Percentiles rank a stretch among this genome's conserved stretches.
Conservation (phyloP, 352 stramenopile species). For the Phytophthora pluvialis region DNA sequence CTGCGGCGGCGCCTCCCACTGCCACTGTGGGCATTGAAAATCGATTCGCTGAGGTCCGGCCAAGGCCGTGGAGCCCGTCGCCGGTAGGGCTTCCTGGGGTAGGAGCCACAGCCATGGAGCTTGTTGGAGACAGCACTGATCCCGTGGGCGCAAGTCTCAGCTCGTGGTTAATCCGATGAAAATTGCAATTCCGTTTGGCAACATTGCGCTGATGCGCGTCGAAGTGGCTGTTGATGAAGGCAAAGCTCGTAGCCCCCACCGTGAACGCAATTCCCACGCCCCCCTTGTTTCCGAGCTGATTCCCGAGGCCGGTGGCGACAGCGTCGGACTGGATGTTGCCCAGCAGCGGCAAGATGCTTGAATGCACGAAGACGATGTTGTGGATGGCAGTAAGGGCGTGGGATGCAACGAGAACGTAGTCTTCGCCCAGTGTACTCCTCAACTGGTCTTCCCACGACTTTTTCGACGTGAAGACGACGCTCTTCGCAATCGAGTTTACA, state of each 20-base stretch:
- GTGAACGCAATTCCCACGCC: constrained; percentile 92
- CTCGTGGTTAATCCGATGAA: constrained; percentile 85
- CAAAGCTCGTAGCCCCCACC: constrained; percentile 81
- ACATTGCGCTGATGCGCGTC: constrained; percentile 92
- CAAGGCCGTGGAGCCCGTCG: constrained; percentile 33
- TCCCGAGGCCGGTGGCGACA: constrained; percentile 93
- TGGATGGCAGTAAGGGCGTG: constrained; percentile 95
- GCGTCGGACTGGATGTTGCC: constrained; percentile 89
- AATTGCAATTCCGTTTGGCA: constrained; percentile 92
- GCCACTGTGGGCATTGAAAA: constrained; percentile 35
- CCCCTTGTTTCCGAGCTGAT: constrained; percentile 96
- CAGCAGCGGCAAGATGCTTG: constrained; percentile 81
- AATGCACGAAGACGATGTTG: constrained; percentile 93
- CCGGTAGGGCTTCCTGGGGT: background rate
- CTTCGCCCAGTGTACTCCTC: constrained; percentile 58
- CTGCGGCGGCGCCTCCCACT: constrained; percentile 2
- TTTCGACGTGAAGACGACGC: constrained; percentile 93
- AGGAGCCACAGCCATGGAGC: constrained; percentile 14
- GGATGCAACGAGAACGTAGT: constrained; percentile 91
- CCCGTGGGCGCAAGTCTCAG: constrained; percentile 47
- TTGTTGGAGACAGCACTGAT: constrained; percentile 23
- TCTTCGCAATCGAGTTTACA: constrained; percentile 92
- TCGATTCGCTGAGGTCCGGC: constrained; percentile 33
- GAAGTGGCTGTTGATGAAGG: constrained; percentile 95
- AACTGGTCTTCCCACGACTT: constrained; percentile 82